These are phyloP conservation scores for Danielia oregonensis DNA, from an alignment of 805 yeast species.

Conservation along the genomic window DNA sequence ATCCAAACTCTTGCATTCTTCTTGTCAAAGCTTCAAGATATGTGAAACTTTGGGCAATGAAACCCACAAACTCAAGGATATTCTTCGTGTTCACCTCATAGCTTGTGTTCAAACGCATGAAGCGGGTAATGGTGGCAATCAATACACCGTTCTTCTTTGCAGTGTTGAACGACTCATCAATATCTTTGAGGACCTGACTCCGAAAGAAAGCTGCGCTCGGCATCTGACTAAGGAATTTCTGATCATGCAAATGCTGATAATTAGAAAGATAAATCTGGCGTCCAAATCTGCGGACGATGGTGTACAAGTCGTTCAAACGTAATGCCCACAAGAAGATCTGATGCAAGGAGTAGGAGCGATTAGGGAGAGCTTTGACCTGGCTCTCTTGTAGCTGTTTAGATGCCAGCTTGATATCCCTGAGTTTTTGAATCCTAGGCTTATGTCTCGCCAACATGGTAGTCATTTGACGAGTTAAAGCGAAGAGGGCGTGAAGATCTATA, in stretches of 20 bases:
- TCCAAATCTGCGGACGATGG: constrained; percentile 44
- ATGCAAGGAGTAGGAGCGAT: constrained; percentile 43
- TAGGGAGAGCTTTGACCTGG: constrained; percentile 19
- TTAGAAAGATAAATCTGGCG: constrained; percentile 45
- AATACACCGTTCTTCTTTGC: constrained; percentile 47
- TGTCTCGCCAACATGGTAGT: constrained; percentile 24
- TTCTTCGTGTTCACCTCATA: constrained; percentile 33
- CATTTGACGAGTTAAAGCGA: constrained; percentile 23
- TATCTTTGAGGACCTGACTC: constrained; percentile 15
- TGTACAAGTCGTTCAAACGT: constrained; percentile 48
- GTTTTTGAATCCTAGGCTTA: constrained; percentile 13
- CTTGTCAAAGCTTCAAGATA: constrained; percentile 26
- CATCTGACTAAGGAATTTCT: constrained; percentile 30
- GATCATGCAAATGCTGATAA: constrained; percentile 39
- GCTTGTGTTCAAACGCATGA: constrained; percentile 39
- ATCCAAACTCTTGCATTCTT: constrained; percentile 35
- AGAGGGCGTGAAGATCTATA: constrained; percentile 34
- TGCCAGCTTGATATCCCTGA: constrained; percentile 9
- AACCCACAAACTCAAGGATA: constrained; percentile 38
- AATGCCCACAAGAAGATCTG: constrained; percentile 43
- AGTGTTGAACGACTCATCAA: constrained; percentile 40
- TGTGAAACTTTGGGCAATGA: constrained; percentile 36
- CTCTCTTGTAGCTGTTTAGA: constrained; percentile 8
- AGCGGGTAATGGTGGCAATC: constrained; percentile 44
- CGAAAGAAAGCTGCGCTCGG: constrained; percentile 17